Percentiles rank a stretch among this genome's conserved stretches.
phyloP scores from a whole-genome alignment of 2,329 filamentous ascomycete species.

The Thermoascus crustaceus region DNA sequence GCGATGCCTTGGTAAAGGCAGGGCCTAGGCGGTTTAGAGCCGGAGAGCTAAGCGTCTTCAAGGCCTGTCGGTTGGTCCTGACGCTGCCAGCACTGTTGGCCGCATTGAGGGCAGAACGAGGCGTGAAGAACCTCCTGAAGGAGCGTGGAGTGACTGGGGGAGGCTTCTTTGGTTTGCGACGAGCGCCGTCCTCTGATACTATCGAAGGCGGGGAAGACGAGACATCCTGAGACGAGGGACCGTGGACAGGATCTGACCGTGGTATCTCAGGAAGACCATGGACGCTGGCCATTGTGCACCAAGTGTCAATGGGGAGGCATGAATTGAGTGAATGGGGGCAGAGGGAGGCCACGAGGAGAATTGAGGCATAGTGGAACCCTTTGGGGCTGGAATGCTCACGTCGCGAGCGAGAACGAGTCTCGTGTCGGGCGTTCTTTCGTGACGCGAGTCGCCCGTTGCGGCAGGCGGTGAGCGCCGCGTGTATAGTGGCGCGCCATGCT shows the following conservation, averaged over 20 bases:
- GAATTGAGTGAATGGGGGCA: too few species aligned
- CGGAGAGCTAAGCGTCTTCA: slow-evolving; percentile 37
- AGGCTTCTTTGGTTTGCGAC: slow-evolving; percentile 35
- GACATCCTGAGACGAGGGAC: slow-evolving; percentile 26
- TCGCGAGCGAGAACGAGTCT: slow-evolving; percentile 13
- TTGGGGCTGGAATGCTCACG: slow-evolving; percentile 9
- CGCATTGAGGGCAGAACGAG: slow-evolving; percentile 33
- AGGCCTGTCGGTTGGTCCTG: slow-evolving; percentile 36
- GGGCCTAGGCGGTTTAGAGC: slow-evolving; percentile 36
- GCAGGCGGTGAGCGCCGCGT: slow-evolving; percentile 13
- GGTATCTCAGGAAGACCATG: slow-evolving; percentile 26
- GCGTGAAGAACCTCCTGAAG: slow-evolving; percentile 46
- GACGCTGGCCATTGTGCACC: slow-evolving; percentile 22
- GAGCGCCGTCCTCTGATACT: slow-evolving; percentile 27
- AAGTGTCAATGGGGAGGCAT: neutral
- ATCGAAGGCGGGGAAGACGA: slow-evolving; percentile 37
- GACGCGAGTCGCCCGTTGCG: slow-evolving; percentile 12
- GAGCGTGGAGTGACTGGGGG: slow-evolving; percentile 44
- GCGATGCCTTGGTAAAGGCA: slow-evolving; percentile 32
- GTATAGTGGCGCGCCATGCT: slow-evolving; percentile 3
- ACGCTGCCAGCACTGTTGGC: slow-evolving; percentile 26
- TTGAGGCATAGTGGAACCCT: slow-evolving; percentile 16
- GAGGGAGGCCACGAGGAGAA: slow-evolving; percentile 6
- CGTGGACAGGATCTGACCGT: slow-evolving; percentile 25
- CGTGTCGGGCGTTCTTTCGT: slow-evolving; percentile 19